Evolutionary conservation across 2,329 filamentous ascomycete species (phyloP), one percentile per base, ranked within the genome.

Genomic region (Thelonectria blattea): DNA sequence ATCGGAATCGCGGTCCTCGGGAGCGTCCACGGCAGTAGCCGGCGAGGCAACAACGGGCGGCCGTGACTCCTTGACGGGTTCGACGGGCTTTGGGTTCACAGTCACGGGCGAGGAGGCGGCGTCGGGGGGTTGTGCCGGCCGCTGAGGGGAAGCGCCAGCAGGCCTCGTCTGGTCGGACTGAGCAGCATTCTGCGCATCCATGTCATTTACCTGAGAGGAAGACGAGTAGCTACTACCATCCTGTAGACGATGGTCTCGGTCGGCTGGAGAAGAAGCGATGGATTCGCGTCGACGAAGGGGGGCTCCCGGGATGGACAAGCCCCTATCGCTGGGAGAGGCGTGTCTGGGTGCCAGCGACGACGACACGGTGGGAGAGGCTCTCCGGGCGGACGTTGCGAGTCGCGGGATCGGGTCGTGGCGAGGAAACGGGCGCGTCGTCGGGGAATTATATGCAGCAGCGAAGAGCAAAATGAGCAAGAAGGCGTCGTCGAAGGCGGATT

Each of bases 141-240:
- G 78, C 75, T 79, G 78, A 71, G 81, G 78, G 72, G 82, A 82
- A 81, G 82, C 81, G 76, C 76, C 74, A 76, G 79, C 75, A 75
- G 80, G 83, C 83, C 83, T 86, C 80, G 81, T 82, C 78, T 81
- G 83, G 77, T 83, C 82, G 80, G 83, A 81, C 81, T 85, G 84
- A 79, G 81, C 80, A 83, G 83, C 85, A 87, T 87, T 86, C 80
- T 86, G 85, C 84, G 83, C 84, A 86, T 87, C 85, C 85, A 87
- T 87, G 80, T 81, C 85, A 87, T 85, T 85, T 83, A 86, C 82
- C 82, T 82, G 74, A 73, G 76, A 76, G 75, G 78, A 73, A 72
- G 71, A 73, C 75, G 71, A 75, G 79, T 79, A 79, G 77, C 79
- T 80, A 82, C 79, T 81, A 86, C 81, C 84, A 87, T 87, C 78